Base-by-base conservation (phyloP, 352 stramenopile species). In the Globisporangium polare region DNA sequence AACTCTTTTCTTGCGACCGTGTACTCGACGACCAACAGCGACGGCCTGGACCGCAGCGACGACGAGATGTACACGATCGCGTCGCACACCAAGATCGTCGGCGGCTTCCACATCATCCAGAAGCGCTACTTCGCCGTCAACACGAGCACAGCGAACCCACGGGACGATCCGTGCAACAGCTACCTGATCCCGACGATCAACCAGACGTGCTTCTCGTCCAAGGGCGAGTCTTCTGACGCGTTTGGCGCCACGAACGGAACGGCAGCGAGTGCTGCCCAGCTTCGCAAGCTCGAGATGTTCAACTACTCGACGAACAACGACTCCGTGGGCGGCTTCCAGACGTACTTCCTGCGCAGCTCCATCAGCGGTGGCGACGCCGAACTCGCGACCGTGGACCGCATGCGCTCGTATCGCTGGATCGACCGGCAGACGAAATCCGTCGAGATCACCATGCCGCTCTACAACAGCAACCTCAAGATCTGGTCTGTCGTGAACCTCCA, bases 71-170 rank as follows among this genome's bases (percentile, higher is more conserved):
- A 88, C 63, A 90, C 77, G 3, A 63, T 90, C 24, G 81, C 81
- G 12, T 78, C 78, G 2, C 78, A 88, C 47, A 90, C 75, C 0
- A 58, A 79, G 9, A 88, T 90, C 35, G 68, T 90, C 12, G 77
- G 78, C 8, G 78, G 81, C 24, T 90, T 90, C 65, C 73, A 89
- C 45, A n/a, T 90, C 31, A 59, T 81, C 41, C 81, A 90, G 58
- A 78, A 62, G 27, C 62, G 78, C 3, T 88, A 83, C 50, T 60
- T 49, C 9, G 56, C 70, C 1, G 67, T 88, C 37, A 88, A 86
- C 42, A 81, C 75, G 37, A 81, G 71, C 17, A 62, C 72, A 8
- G 41, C 62, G 0, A 57, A 59, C 3, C 79, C 75, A 26, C 74
- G 67, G 53, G 68, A 70, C 27, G 76, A 69, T 12, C 71, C 39